phyloP scores from a whole-genome alignment of 2,329 filamentous ascomycete species.

The Grosmannia penicillata region DNA sequence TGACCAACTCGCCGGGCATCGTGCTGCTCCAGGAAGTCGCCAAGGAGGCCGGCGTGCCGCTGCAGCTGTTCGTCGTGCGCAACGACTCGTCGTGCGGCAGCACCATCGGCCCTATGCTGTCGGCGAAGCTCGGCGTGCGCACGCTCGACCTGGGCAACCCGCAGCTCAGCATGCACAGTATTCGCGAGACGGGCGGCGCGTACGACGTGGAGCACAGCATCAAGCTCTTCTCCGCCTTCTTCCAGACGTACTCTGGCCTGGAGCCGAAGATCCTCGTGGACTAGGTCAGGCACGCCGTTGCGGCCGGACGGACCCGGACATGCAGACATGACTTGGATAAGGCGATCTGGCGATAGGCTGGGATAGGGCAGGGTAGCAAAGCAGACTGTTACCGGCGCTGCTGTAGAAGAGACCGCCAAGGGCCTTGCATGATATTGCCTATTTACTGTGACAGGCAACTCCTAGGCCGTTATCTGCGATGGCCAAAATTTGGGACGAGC shows the following conservation, averaged over 20 bases:
- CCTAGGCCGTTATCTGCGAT: too few relatives aligned
- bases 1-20: slow-evolving; percentile 90
- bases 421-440: not conserved
- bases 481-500: too few relatives aligned
- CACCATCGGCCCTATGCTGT: slow-evolving; percentile 95
- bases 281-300: not conserved
- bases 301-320: too few relatives aligned
- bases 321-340: too few relatives aligned
- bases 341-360: too few relatives aligned
- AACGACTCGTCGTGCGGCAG: slow-evolving; percentile 92
- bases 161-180: slow-evolving; percentile 93
- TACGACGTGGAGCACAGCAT: slow-evolving; percentile 80
- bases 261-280: slow-evolving; percentile 77
- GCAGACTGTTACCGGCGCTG: too few relatives aligned
- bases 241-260: slow-evolving; percentile 67
- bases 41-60: slow-evolving; percentile 56
- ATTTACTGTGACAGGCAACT: too few relatives aligned
- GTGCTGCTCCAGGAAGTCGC: slow-evolving; percentile 84
- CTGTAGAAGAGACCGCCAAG: not conserved
- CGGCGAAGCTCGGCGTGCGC: slow-evolving; percentile 69
- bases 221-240: slow-evolving; percentile 76
- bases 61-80: slow-evolving; percentile 90
- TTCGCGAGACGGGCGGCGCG: slow-evolving; percentile 79
- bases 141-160: slow-evolving; percentile 90
- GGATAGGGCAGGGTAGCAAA: too few relatives aligned